A percentile compares a stretch with the other conserved stretches of the same genome.
Conservation (phyloP, 495 filamentous ascomycete species). For the Podospora didyma region DNA sequence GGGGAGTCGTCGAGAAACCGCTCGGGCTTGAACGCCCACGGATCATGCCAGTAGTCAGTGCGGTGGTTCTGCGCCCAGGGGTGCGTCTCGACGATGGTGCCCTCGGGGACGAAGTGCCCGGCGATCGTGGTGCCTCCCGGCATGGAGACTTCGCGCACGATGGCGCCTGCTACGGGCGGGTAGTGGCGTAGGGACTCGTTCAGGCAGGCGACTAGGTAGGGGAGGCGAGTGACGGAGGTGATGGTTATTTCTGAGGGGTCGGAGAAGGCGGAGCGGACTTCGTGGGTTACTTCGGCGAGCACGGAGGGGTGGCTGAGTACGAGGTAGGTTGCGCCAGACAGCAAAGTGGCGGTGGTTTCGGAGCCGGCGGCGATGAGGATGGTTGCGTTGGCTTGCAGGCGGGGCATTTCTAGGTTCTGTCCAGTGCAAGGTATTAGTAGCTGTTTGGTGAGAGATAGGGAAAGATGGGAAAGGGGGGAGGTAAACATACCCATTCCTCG, state of each 20-base stretch:
- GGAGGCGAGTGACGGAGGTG: constrained; percentile 32
- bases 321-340: constrained; percentile 47
- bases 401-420: constrained; percentile 1
- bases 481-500: constrained; percentile 1
- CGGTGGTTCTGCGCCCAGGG: constrained; percentile 37
- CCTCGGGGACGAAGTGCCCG: constrained; percentile 38
- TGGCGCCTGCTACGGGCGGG: constrained; percentile 42
- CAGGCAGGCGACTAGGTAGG: constrained; percentile 53
- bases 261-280: constrained; percentile 47
- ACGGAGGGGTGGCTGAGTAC: constrained; percentile 40
- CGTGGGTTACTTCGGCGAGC: constrained; percentile 36
- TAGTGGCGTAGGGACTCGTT: constrained; percentile 54
- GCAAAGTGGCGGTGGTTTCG: constrained; percentile 53
- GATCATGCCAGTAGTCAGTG: constrained; percentile 31
- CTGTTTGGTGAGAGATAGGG: background rate
- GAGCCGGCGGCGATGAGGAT: constrained; percentile 23
- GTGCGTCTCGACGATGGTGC: constrained; percentile 29
- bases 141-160: constrained; percentile 38
- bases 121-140: constrained; percentile 40
- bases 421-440: background rate
- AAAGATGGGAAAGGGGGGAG: background rate
- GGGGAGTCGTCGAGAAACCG: constrained; percentile 24
- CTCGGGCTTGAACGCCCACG: constrained; percentile 35
- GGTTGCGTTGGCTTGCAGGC: constrained; percentile 12
- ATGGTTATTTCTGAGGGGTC: constrained; percentile 45